Conservation (phyloP, 345 rosid genomes). For the Passiflora organensis region DNA sequence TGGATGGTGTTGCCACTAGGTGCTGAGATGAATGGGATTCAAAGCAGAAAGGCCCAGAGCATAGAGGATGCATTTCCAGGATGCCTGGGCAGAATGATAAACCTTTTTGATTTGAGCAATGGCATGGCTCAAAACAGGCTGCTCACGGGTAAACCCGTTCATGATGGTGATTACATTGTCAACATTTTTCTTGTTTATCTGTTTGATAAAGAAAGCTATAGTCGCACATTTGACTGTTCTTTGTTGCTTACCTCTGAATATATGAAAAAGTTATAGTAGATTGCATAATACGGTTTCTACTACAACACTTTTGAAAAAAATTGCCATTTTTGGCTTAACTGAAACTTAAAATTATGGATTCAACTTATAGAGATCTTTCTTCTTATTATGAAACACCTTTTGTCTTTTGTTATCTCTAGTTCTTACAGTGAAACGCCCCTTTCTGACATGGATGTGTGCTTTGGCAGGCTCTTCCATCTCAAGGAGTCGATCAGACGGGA, state of each 20-base stretch:
- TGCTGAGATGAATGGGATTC: conserved; percentile 52
- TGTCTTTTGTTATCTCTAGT: conserved; percentile 3
- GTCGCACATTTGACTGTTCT: too few species aligned
- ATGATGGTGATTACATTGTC: conserved; percentile 43
- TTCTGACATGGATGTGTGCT: conserved; percentile 23
- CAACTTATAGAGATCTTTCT: background rate
- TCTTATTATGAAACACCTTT: background rate
- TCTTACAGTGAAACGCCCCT: conserved; percentile 15
- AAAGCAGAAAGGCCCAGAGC: conserved; percentile 40
- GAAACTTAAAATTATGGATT: too few species aligned
- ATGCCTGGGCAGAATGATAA: conserved; percentile 54
- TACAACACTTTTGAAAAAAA: too few species aligned
- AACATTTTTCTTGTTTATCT: background rate
- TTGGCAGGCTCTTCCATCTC: conserved; percentile 47
- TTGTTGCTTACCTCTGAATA: too few species aligned
- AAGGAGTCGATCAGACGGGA: conserved; percentile 69
- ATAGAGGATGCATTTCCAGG: conserved; percentile 60
- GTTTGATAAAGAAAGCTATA: background rate
- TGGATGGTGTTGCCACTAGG: conserved; percentile 27
- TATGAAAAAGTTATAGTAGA: too few species aligned
- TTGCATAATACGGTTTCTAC: too few species aligned
- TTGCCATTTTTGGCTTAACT: too few species aligned
- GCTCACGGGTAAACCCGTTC: conserved; percentile 45
- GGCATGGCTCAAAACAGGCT: conserved; percentile 49
- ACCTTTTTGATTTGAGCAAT: conserved; percentile 61